Base-by-base conservation (phyloP, 2,329 filamentous ascomycete genomes). In the Colletotrichum karsti region DNA sequence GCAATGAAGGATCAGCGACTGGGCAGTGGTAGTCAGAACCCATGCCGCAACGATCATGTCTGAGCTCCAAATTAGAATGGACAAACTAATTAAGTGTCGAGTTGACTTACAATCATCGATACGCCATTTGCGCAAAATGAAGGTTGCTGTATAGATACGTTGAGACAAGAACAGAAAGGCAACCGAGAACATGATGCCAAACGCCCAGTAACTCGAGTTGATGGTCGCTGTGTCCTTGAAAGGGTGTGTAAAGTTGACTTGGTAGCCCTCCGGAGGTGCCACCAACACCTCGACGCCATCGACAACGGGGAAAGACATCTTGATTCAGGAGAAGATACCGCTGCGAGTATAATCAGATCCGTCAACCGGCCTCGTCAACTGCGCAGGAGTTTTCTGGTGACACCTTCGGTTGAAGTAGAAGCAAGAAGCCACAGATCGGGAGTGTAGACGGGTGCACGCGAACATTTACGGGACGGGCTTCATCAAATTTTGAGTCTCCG, bases 101-200 rank as follows among this genome's bases (percentile, higher is more conserved):
- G 3, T 7, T 13, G 18, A 42, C 69, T 39, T 50, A 73, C 72
- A 67, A 59, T 74, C 72, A 35, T 74, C 72, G 15, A 71, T 39
- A 4, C 64, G 53, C 6, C 72, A 48, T 15, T 68, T 70, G 20
- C 58, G 66, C 7, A 68, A 48, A 6, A 73, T 53, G 30, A 59
- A 75, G 1, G 75, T 50, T 60, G 75, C 77, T 1, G 75, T 77
- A 55, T 73, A 74, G 7, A 71, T 51, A 10, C 72, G 57, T 41
- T 74, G 72, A 5, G 46, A n/a, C 10, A 74, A 13, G 12, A 64
- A 53, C 5, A 71, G 24, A 3, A 66, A 51, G 13, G 72, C 68
- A 7, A 74, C 61, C 2, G 42, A 33, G 8, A 65, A 65, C 18
- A 61, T 41, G 20, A 71, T 37, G 20, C 61, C 71, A 15, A 68